Conservation (phyloP, 1,139 yeast species). For the Hyphopichia pseudoburtonii region DNA sequence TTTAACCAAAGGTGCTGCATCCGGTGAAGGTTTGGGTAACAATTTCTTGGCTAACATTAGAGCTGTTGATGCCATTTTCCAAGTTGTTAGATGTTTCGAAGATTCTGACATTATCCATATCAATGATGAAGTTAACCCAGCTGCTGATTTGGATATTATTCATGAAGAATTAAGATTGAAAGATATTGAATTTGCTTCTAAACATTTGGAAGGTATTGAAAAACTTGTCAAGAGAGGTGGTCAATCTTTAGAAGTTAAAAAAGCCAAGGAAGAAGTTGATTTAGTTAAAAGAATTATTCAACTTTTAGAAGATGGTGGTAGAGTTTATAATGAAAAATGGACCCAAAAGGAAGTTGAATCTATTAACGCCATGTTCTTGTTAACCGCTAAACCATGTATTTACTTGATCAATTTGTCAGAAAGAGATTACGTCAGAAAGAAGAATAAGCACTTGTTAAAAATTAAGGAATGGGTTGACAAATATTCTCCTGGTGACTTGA, state of each 20-base stretch:
- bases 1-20: constrained; percentile 93
- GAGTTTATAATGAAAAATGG: constrained; percentile 93
- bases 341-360: constrained; percentile 84
- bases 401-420: constrained; percentile 93
- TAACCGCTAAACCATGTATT: constrained; percentile 95
- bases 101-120: constrained; percentile 98
- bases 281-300: constrained; percentile 75
- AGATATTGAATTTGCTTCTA: constrained; percentile 92
- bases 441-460: constrained; percentile 88
- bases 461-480: constrained; percentile 97
- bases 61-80: constrained; percentile 97
- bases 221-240: constrained; percentile 93
- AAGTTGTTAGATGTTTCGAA: constrained; percentile 96
- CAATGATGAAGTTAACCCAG: constrained; percentile 97
- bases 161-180: constrained; percentile 90
- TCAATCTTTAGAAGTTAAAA: constrained; percentile 91
- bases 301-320: constrained; percentile 77
- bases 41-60: constrained; percentile 96
- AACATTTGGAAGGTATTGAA: constrained; percentile 84
- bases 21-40: constrained; percentile 98
- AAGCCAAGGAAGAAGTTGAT: constrained; percentile 87
- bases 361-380: constrained; percentile 81
- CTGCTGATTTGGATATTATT: constrained; percentile 91
- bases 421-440: constrained; percentile 92
- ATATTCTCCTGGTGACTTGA: constrained; percentile 90